Evolutionary conservation across 2,329 filamentous ascomycete species (phyloP), one percentile per base, ranked within the genome.

Genomic region (Passalora sequoiae): DNA sequence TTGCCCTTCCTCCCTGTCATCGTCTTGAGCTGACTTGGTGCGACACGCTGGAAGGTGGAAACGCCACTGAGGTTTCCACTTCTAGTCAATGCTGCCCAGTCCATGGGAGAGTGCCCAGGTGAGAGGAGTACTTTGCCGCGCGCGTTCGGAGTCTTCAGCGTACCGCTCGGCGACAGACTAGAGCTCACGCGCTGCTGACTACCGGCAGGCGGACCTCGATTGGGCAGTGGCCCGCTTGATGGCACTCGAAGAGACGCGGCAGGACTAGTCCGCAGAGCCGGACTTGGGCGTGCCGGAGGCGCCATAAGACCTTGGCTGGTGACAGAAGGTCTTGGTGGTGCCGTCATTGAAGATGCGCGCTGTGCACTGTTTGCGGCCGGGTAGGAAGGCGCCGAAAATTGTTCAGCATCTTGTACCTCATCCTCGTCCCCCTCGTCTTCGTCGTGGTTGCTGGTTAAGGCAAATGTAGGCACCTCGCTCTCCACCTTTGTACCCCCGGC

Each of bases 41-140:
- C 86, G 25, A 98, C 88, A 33, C 85, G 81, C 30, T 86, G 69
- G 52, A 52, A 76, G 56, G 48, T 84, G 53, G 68, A 59, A 0
- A 80, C 70, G 13, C 70, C 71, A 6, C 69, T 64, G 1, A 74
- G 56, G 42, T 72, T 72, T 24, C 49, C 54, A 50, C 88, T 83
- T 38, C 58, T 57, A 50, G 88, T 83, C 1, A 95, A 77, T 4
- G 84, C 81, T 9, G 92, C 92, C 92, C 92, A 98, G 75, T 98
- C 92, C 9, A 98, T 80, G 0, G 92, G 91, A 2, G 88, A 95
- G 71, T 91, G 89, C 22, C 92, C 91, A 0, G 92, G 92, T n/a
- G 81, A 77, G 4, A 98, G 78, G 6, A 84, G 74, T 4, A 96
- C 86, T 60, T 91, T 86, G 64, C 76, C 68, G 44, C 66, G 70